phyloP scores from a whole-genome alignment of 306 rosid species.

The Glycine soja region DNA sequence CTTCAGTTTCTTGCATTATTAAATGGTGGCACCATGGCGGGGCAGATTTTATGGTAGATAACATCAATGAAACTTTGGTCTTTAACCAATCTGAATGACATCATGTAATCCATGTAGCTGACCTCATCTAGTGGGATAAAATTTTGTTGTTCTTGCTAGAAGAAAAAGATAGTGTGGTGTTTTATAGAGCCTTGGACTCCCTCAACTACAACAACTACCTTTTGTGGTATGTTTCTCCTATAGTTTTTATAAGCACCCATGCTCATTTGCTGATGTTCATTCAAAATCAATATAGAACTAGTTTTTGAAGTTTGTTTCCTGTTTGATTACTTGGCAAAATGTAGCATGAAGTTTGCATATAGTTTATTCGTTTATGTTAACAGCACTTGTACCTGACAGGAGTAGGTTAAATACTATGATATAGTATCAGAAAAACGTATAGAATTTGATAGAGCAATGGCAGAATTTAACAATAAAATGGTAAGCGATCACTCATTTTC shows the following conservation, averaged over 20 bases:
- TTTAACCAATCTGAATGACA: no score
- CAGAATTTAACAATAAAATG: constrained; percentile 74
- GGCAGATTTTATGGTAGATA: no score
- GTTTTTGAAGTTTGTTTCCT: constrained; percentile 22
- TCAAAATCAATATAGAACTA: constrained; percentile 12
- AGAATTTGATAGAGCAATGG: constrained; percentile 77
- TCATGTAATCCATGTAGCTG: no score
- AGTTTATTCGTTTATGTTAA: constrained; percentile 32
- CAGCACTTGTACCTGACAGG: constrained; percentile 60
- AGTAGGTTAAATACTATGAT: constrained; percentile 91
- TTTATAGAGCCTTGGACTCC: no score
- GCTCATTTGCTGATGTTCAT: no score
- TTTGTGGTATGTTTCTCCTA: no score
- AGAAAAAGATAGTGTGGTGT: no score
- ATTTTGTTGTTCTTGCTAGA: no score
- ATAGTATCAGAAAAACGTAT: constrained; percentile 89
- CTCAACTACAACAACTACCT: no score
- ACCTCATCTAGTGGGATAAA: no score
- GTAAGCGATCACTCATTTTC: constrained; percentile 50
- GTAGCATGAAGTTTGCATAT: constrained; percentile 6
- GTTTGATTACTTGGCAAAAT: constrained; percentile 10
- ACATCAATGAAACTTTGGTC: no score
- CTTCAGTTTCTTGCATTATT: neutral
- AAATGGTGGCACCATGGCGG: neutral
- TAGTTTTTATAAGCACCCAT: no score